Evolutionary conservation across 176 grass and related monocot genomes (phyloP).

Genomic region (Aechmea fasciata): DNA sequence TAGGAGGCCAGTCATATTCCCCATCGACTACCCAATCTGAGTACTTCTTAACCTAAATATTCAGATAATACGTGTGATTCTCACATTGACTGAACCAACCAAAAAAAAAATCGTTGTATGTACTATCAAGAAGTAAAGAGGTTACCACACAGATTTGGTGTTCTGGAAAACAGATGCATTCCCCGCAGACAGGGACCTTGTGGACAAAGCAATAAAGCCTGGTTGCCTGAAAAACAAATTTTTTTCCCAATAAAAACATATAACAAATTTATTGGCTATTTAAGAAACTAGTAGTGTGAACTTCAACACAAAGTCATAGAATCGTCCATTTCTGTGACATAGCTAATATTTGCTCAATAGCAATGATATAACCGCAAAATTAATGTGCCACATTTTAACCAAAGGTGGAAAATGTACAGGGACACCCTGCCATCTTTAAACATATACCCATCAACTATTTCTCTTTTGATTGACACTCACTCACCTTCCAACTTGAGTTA

Average conservation of each 20-base stretch:
- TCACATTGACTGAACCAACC: background rate
- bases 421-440: background rate
- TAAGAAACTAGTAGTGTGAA: slow-evolving; percentile 3
- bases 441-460: background rate
- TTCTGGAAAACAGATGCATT: slow-evolving; percentile 93
- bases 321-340: background rate
- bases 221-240: slow-evolving; percentile 58
- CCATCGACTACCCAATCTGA: slow-evolving; percentile 98
- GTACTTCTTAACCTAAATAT: slow-evolving; percentile 90
- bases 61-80: background rate
- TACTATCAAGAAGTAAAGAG: slow-evolving; percentile 15
- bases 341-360: slow-evolving; percentile 16
- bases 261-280: background rate
- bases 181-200: slow-evolving; percentile 85
- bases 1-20: slow-evolving; percentile 95
- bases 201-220: slow-evolving; percentile 98
- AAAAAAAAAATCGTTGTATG: background rate
- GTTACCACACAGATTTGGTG: slow-evolving; percentile 92
- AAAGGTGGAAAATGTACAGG: slow-evolving; percentile 1
- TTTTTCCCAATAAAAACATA: slow-evolving; percentile 2
- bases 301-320: background rate
- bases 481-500: too few species aligned
- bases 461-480: background rate
- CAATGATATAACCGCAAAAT: slow-evolving; percentile 7
- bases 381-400: background rate